Base-by-base conservation (phyloP, 2,329 filamentous ascomycete species). In the Ascocoryne sarcoides region DNA sequence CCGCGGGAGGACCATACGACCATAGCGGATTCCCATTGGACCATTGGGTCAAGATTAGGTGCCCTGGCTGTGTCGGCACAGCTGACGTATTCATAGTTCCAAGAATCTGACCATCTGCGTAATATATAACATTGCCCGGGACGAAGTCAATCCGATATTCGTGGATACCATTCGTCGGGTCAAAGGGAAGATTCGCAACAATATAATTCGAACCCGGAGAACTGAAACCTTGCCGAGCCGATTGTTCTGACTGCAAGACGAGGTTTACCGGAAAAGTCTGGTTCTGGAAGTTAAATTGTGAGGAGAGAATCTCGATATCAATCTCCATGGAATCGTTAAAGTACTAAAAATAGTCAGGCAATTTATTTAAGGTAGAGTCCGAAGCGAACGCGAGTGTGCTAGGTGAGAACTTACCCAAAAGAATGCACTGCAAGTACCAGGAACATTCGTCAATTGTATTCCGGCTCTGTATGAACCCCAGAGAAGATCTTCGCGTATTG, bases 91-190 rank as follows among this genome's bases (percentile, higher is more conserved):
- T 70, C 67, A 84, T 79, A 35, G 67, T 65, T 20, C 71, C 67
- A 10, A 87, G 62, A 8, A 70, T 60, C 7, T 62, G 41, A 32
- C 73, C 74, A 58, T 89, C 83, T 2, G 76, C 79, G 55, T 79
- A 87, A 61, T 86, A 89, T 9, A 71, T 58, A 7, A 89, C 79
- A 1, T 65, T 65, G 0, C 66, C 68, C 0, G 74, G 69, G 12
- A 78, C 59, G 64, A 83, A 88, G 61, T 90, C 84, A 59, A 89
- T 82, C 28, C 84, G 80, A 56, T 88, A 88, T 62, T 89, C 84
- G 61, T 89, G 83, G 54, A 82, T 85, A 30, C 58, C 72, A 0
- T 61, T 57, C 0, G 77, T 75, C 0, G 84, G 81, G 47, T 81
- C 66, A 61, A 88, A 89, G 0, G 73, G 68, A 1, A 89, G 67